These are phyloP conservation scores for Lachnellula occidentalis DNA, from an alignment of 2,329 filamentous ascomycete species.

Conservation along the genomic window DNA sequence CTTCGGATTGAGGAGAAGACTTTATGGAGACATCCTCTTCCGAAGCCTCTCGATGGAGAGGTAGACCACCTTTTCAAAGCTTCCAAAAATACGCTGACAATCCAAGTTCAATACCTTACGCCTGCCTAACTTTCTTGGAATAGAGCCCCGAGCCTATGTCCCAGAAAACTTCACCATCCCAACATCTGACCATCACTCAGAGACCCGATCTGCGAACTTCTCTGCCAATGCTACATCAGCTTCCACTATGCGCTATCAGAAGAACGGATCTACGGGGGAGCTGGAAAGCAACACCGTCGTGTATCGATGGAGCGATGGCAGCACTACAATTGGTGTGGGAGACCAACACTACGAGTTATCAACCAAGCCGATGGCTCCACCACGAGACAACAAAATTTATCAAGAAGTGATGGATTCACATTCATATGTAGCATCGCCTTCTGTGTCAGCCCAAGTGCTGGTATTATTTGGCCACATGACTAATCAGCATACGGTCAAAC, in stretches of 20 bases:
- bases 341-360: conserved; percentile 71
- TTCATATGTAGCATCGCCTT: conserved; percentile 69
- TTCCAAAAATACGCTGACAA: conserved; percentile 15
- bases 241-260: conserved; percentile 64
- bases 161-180: conserved; percentile 60
- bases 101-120: conserved; percentile 62
- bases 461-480: conserved; percentile 72
- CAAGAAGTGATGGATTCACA: conserved; percentile 65
- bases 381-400: conserved; percentile 48
- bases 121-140: conserved; percentile 66
- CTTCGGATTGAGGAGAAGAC: conserved; percentile 57
- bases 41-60: conserved; percentile 65
- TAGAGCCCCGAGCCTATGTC: conserved; percentile 63
- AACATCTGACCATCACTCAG: conserved; percentile 50
- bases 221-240: conserved; percentile 52
- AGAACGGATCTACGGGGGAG: conserved; percentile 56
- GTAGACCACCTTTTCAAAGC: conserved; percentile 37
- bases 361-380: conserved; percentile 63
- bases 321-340: conserved; percentile 68
- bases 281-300: conserved; percentile 71
- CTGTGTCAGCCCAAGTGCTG: conserved; percentile 61
- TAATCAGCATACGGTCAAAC: conserved; percentile 63
- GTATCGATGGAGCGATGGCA: conserved; percentile 75
- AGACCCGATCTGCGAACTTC: conserved; percentile 42
- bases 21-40: conserved; percentile 63